Base-by-base conservation (phyloP, 305 asterid genomes). In the Ilex paraguariensis region DNA sequence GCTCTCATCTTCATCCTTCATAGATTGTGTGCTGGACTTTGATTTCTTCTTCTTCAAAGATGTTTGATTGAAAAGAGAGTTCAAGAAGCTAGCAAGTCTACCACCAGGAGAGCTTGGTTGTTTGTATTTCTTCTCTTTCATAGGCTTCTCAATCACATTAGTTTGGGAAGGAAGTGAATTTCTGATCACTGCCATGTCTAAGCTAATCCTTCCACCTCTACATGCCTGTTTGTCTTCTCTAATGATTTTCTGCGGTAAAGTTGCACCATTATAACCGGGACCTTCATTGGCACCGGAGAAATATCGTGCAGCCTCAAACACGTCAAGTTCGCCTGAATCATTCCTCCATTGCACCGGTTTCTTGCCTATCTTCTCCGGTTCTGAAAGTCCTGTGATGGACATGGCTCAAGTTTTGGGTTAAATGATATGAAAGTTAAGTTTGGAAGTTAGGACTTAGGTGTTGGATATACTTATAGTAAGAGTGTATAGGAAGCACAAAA, bases 221-320 rank as follows among this genome's bases (percentile, higher is more conserved):
- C 72, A 76, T 13, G 54, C 14, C 36, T 66, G 67, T 52, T 53
- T 46, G 2, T 64, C 75, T 56, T 73, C 69, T 40, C 54, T 59
- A 31, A 45, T 55, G 14, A 52, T 66, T 64, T 55, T 76, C 17
- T 65, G 69, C 16, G 71, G 53, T 49, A n/a, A n/a, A 21, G 33
- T 57, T 64, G 59, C n/a, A 36, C 51, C 33, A 5, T 52, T 52
- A 21, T 68, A 9, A 1, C 63, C 66, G 15, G 75, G 56, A 51
- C 52, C 70, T 70, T 83, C 88, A 54, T 69, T 61, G 63, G 63
- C 71, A 48, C 63, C 74, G 50, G 93, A 82, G 88, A 88, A 91
- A 62, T 91, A 91, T n/a, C 74, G 77, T 31, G 91, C 78, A 5
- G 97, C 96, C 76, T 88, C 96, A 69, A 91, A 91, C 48, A 91